phyloP scores from a whole-genome alignment of 2,329 filamentous ascomycete species.

The Ophiostoma sp. region DNA sequence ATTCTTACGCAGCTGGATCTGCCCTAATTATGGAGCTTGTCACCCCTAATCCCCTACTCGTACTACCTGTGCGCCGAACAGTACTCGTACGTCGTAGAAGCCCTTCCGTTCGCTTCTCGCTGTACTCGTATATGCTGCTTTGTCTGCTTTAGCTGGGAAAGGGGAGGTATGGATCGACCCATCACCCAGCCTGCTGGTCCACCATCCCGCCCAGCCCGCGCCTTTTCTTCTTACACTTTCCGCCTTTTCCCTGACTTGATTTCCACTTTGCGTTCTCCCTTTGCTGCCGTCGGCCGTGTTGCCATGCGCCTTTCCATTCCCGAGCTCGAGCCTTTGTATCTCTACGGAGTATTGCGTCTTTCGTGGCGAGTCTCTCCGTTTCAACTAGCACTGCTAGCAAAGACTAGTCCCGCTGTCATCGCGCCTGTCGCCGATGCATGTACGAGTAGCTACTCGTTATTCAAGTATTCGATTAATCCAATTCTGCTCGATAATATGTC shows the following conservation, averaged over 20 bases:
- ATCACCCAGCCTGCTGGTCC: conserved; percentile 8
- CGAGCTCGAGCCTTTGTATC: not conserved
- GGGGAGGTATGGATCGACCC: not conserved
- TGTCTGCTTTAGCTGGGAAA: not conserved
- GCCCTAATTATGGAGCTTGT: conserved; percentile 21
- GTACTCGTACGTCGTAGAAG: not conserved
- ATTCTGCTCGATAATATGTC: no score
- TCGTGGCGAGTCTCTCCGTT: not conserved
- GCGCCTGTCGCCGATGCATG: not conserved
- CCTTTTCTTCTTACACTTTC: not conserved
- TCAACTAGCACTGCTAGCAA: not conserved
- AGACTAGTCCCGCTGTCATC: not conserved
- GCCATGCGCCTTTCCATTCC: not conserved
- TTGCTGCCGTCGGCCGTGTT: not conserved
- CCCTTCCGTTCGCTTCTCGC: no score
- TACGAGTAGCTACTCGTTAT: not conserved
- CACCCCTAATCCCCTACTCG: not conserved
- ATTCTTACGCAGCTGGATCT: conserved; percentile 11
- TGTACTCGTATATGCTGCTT: not conserved
- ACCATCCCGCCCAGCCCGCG: not conserved
- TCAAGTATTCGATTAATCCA: not conserved
- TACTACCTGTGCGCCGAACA: not conserved
- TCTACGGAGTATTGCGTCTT: not conserved
- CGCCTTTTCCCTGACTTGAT: not conserved
- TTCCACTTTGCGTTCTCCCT: not conserved